These are phyloP conservation scores for Plantago rigida DNA, from an alignment of 305 asterid species.

Conservation along the genomic window DNA sequence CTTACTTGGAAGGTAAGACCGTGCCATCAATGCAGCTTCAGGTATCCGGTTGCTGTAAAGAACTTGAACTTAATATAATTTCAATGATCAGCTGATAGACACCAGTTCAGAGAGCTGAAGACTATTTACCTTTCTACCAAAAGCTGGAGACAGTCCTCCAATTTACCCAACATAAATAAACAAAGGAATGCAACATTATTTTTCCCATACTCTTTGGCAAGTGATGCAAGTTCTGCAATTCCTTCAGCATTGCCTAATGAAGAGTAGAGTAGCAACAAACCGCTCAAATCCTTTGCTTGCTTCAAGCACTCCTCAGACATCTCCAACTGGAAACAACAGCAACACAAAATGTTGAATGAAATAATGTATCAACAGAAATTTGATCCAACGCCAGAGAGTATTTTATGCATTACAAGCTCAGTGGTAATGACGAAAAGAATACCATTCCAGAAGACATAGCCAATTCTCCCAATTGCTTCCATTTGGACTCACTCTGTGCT, in stretches of 20 bases:
- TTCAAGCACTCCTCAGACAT: slow-evolving; percentile 92
- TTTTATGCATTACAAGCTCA: slow-evolving; percentile 14
- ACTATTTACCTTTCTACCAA: slow-evolving; percentile 68
- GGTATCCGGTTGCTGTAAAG: slow-evolving; percentile 88
- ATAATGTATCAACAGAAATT: neutral
- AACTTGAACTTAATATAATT: slow-evolving; percentile 19
- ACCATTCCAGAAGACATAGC: slow-evolving; percentile 98
- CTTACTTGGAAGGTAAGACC: slow-evolving; percentile 98
- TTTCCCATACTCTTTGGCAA: slow-evolving; percentile 83
- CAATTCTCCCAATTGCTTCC: slow-evolving; percentile 99
- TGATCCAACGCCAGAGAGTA: neutral
- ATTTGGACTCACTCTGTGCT: slow-evolving; percentile 78
- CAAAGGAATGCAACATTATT: slow-evolving; percentile 92
- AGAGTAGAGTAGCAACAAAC: slow-evolving; percentile 76
- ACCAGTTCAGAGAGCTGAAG: slow-evolving; percentile 7
- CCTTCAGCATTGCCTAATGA: slow-evolving; percentile 89
- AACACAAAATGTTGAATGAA: neutral
- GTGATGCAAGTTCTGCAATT: slow-evolving; percentile 67
- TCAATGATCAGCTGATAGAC: slow-evolving; percentile 17
- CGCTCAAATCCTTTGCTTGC: slow-evolving; percentile 94
- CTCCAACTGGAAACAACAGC: slow-evolving; percentile 54
- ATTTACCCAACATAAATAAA: slow-evolving; percentile 79
- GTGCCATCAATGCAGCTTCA: slow-evolving; percentile 99
- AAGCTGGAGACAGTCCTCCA: slow-evolving; percentile 91
- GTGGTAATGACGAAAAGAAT: slow-evolving; percentile 22